Conservation (phyloP, 306 rosid species). For the Senna siamea region DNA sequence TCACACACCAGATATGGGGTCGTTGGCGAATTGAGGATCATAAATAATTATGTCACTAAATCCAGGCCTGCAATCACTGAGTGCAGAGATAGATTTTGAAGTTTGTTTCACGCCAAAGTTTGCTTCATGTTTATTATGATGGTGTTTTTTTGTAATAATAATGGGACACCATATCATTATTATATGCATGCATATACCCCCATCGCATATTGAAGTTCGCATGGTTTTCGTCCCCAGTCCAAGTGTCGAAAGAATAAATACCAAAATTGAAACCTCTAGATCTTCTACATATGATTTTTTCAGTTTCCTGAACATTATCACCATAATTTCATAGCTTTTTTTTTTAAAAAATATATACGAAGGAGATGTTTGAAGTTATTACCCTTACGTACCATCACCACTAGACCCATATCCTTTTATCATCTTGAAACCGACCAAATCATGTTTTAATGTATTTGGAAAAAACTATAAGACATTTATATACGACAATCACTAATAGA, state of each 20-base stretch:
- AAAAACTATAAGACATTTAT: background rate
- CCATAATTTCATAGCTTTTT: no score
- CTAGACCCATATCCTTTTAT: no score
- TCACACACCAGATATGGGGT: no score
- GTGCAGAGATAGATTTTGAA: background rate
- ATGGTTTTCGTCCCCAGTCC: background rate
- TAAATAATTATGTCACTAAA: conserved; percentile 13
- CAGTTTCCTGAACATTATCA: no score
- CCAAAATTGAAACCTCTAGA: background rate
- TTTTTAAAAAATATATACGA: no score
- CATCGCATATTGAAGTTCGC: background rate
- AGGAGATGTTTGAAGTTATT: no score
- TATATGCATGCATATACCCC: background rate
- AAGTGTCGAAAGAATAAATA: background rate
- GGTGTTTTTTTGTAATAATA: conserved; percentile 30
- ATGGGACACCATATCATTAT: background rate
- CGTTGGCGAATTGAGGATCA: background rate
- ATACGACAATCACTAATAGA: no score
- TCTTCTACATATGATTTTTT: no score
- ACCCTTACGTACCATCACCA: no score
- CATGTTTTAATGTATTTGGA: no score
- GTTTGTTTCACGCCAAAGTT: conserved; percentile 40
- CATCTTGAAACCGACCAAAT: no score
- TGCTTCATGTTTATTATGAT: conserved; percentile 35
- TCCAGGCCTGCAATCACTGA: background rate